Base-by-base conservation (phyloP, 129 eudicot species). In the Lactuca sativa region DNA sequence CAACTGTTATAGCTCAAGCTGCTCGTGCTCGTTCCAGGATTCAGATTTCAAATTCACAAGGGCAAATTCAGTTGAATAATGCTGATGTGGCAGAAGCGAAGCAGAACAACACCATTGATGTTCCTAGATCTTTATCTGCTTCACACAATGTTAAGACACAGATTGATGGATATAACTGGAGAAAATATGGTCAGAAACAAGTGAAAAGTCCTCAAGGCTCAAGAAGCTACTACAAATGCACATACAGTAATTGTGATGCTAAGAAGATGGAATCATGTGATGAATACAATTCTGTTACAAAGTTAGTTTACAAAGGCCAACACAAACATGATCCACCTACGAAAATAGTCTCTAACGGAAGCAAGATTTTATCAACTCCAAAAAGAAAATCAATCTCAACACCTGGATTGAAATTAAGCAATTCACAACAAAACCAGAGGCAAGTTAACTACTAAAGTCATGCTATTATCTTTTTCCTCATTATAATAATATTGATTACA, bases 301-400 rank as follows among this genome's bases (percentile, higher is more conserved):
- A 85, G 57, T 56, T 85, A 66, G 78, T 81, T 64, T 91, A 85
- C 64, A 91, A 71, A 82, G 88, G 88, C 44, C 80, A 73, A 21
- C 97, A 91, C 82, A 85, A 82, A 67, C 97, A 91, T 65, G 97
- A 91, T 59, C 92, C 97, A 30, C 92, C 97, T 49, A 69, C 54
- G 37, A 83, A 66, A 63, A 59, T 85, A 38, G 59, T 76, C 73
- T 21, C 74, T 3, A 74, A 74, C 61, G 81, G 81, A 61, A 82
- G 58, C 71, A 79, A 61, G 77, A 78, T 70, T 53, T 70, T 81
- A 49, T 51, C 74, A 62, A 59, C 76, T 62, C 74, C 79, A 17
- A 61, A 73, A 52, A 71, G 75, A 44, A 69, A 66, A 73, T 40
- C 12, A 32, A 44, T 60, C 44, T 34, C 63, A 21, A 12, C 77